A percentile compares a stretch with the other conserved stretches of the same genome.
Conservation (phyloP, 192 early-diverging fungal species). For the Helicostylum pulchrum region DNA sequence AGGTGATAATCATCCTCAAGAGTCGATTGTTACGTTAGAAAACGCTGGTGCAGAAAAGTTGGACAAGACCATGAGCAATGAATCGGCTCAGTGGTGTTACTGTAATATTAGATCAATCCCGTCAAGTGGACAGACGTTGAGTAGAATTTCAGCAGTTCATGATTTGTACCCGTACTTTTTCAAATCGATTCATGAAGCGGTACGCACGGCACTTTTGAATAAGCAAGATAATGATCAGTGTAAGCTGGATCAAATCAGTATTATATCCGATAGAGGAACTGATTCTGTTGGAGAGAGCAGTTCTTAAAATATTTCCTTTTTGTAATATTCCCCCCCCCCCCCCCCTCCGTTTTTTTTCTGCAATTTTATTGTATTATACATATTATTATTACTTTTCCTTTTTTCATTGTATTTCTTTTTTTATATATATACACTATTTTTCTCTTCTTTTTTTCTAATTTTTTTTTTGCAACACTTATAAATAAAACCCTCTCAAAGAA, state of each 20-base stretch:
- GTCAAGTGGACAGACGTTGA: neutral
- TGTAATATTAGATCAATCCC: neutral
- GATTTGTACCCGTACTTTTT: conserved; percentile 34
- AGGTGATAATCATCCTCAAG: neutral
- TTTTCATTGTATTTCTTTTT: neutral
- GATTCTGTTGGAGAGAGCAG: too few species aligned
- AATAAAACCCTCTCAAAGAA: too few species aligned
- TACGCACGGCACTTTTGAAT: conserved; percentile 10
- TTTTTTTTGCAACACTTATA: too few species aligned
- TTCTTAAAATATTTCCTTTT: too few species aligned
- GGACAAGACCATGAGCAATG: neutral
- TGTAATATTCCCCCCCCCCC: too few species aligned
- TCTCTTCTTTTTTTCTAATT: neutral
- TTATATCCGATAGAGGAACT: too few species aligned
- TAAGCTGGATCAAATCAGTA: too few species aligned
- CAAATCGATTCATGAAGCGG: conserved; percentile 26
- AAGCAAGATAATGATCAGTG: too few species aligned
- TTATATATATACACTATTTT: neutral
- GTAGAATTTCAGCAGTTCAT: neutral
- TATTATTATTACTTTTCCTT: neutral
- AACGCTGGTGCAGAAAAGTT: neutral
- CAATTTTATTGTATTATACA: too few species aligned
- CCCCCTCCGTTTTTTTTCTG: too few species aligned
- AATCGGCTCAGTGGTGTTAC: neutral
- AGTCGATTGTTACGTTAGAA: neutral